phyloP scores from a whole-genome alignment of 805 yeast genomes.

The Millerago galiae region DNA sequence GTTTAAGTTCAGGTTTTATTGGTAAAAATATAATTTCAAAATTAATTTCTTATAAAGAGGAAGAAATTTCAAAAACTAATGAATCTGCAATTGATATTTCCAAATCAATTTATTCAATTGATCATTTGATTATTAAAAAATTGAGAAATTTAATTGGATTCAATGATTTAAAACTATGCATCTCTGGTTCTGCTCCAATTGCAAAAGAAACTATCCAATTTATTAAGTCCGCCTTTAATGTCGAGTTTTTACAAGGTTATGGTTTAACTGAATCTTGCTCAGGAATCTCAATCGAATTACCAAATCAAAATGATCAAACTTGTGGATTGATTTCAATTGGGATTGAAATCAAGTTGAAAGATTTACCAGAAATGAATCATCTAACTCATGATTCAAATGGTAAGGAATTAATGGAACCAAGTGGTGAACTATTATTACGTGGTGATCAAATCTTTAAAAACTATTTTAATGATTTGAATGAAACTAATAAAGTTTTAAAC shows the following conservation, averaged over 20 bases:
- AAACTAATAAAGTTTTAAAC: slow-evolving; percentile 38
- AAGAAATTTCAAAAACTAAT: slow-evolving; percentile 2
- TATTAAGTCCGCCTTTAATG: slow-evolving; percentile 43
- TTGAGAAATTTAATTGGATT: slow-evolving; percentile 31
- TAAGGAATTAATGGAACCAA: slow-evolving; percentile 21
- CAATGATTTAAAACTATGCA: slow-evolving; percentile 26
- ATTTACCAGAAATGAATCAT: slow-evolving; percentile 40
- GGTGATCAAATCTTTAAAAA: slow-evolving; percentile 50
- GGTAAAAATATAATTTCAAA: slow-evolving; percentile 7
- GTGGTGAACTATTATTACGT: slow-evolving; percentile 46
- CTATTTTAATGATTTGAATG: slow-evolving; percentile 43
- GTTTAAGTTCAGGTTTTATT: slow-evolving; percentile 21
- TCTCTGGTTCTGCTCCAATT: slow-evolving; percentile 56
- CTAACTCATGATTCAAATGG: slow-evolving; percentile 17
- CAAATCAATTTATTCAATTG: slow-evolving; percentile 22
- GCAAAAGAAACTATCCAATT: slow-evolving; percentile 48
- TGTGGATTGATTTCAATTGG: slow-evolving; percentile 35
- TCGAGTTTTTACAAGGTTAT: slow-evolving; percentile 42
- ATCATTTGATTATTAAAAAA: slow-evolving; percentile 25
- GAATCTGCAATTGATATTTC: slow-evolving; percentile 8
- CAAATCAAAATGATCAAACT: slow-evolving; percentile 14
- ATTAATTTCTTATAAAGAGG: slow-evolving; percentile 7
- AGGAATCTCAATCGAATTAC: slow-evolving; percentile 30
- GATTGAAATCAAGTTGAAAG: slow-evolving; percentile 42
- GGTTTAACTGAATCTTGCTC: slow-evolving; percentile 52